Evolutionary conservation across 2,329 filamentous ascomycete species (phyloP).

Genomic region (Trichophyton verrucosum): DNA sequence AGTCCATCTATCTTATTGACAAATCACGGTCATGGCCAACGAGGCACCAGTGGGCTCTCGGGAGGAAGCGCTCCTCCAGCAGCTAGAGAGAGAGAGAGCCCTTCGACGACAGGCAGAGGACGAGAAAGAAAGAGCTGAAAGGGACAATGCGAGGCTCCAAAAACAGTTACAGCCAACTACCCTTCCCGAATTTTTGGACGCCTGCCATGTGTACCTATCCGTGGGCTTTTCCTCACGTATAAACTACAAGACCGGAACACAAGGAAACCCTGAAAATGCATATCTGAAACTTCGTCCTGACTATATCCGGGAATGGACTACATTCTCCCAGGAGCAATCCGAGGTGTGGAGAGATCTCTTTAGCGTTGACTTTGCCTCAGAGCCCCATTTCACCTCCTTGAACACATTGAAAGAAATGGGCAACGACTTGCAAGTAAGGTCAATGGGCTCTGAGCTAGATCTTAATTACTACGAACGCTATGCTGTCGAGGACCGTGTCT

Average conservation of each 20-base stretch:
- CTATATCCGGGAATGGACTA: conserved; percentile 8
- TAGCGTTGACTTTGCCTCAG: conserved; percentile 4
- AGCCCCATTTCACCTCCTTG: conserved; percentile 10
- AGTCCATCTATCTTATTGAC: no score
- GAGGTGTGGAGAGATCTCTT: conserved; percentile 8
- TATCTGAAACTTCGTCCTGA: conserved; percentile 11
- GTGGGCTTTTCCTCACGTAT: conserved; percentile 6
- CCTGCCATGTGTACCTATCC: conserved; percentile 12
- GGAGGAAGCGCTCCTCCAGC: neutral
- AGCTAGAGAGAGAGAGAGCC: neutral
- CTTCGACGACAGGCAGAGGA: neutral
- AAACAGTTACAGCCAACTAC: neutral
- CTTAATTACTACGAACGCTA: conserved; percentile 9
- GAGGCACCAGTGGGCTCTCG: neutral
- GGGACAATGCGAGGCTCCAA: neutral
- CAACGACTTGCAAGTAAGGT: neutral
- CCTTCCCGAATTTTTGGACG: conserved; percentile 11
- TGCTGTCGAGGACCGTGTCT: conserved; percentile 8
- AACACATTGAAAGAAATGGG: conserved; percentile 6
- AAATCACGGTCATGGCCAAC: no score
- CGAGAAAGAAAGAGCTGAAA: neutral
- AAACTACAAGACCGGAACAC: neutral
- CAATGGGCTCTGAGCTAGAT: conserved; percentile 12
- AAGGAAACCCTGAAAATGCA: conserved; percentile 12
- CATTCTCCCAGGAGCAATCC: conserved; percentile 7